These are phyloP conservation scores for Vaccinium myrtillus DNA, from an alignment of 148 eudicot species.

Conservation along the genomic window DNA sequence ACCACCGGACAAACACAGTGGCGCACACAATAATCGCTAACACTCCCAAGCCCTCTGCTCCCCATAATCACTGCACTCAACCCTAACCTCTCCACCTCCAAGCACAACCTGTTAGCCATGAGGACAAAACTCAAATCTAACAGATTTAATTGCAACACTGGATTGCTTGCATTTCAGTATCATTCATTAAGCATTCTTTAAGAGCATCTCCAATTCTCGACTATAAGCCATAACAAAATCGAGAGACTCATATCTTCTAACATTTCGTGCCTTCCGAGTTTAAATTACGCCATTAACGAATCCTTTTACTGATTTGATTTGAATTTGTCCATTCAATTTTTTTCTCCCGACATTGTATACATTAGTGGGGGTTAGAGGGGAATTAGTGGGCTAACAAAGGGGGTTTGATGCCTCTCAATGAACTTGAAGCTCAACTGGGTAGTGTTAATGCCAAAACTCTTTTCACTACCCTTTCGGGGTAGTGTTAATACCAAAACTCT, in stretches of 20 bases:
- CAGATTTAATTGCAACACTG: neutral
- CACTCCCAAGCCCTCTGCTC: too few species aligned
- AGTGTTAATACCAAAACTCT: too few species aligned
- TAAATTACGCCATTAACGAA: neutral
- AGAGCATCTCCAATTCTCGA: neutral
- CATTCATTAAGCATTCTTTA: neutral
- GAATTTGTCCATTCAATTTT: neutral
- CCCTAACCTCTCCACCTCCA: constrained; percentile 31
- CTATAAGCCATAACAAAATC: neutral
- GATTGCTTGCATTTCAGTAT: too few species aligned
- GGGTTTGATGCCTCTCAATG: too few species aligned
- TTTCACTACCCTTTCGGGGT: too few species aligned
- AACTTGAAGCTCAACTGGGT: too few species aligned
- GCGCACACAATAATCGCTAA: too few species aligned
- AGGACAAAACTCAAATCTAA: neutral
- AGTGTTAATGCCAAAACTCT: too few species aligned
- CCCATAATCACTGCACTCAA: constrained; percentile 24
- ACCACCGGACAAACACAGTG: too few species aligned
- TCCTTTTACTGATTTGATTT: neutral
- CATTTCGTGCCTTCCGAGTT: neutral
- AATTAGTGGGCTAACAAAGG: too few species aligned
- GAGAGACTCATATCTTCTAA: neutral
- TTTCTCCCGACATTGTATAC: too few species aligned
- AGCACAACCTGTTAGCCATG: constrained; percentile 11
- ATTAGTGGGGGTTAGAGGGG: too few species aligned